phyloP scores from a whole-genome alignment of 2,329 filamentous ascomycete genomes.

The Trichoderma citrinoviride region DNA sequence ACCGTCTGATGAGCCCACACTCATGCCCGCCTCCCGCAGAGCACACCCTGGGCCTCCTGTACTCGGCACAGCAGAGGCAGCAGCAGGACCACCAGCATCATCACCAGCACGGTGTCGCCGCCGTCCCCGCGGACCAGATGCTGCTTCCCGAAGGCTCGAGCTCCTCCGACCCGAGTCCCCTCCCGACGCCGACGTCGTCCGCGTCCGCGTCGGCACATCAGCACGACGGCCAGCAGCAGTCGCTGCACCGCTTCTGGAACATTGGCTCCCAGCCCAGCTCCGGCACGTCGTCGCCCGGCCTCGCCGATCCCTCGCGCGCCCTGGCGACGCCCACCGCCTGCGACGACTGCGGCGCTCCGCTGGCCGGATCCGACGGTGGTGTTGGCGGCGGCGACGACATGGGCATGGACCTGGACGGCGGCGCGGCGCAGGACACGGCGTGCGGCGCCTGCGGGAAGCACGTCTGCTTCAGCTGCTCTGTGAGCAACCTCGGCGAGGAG shows the following conservation, averaged over 20 bases:
- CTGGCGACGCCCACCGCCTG: slow-evolving; percentile 37
- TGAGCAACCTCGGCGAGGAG: slow-evolving; percentile 56
- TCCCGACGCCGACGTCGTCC: neutral
- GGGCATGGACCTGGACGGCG: slow-evolving; percentile 42
- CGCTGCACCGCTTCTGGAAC: slow-evolving; percentile 62
- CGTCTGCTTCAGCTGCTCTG: slow-evolving; percentile 59
- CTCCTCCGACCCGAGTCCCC: too few species aligned
- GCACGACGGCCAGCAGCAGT: slow-evolving; percentile 37
- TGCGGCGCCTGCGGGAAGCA: slow-evolving; percentile 54
- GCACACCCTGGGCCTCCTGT: slow-evolving; percentile 57
- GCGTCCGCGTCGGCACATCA: neutral
- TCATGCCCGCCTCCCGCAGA: slow-evolving; percentile 37
- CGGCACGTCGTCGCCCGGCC: slow-evolving; percentile 28
- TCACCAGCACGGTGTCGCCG: neutral
- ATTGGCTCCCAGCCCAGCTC: slow-evolving; percentile 42
- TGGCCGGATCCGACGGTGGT: slow-evolving; percentile 23
- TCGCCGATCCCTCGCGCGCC: slow-evolving; percentile 26
- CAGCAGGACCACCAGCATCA: slow-evolving; percentile 19
- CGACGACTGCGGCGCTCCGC: slow-evolving; percentile 51
- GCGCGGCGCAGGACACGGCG: slow-evolving; percentile 30
- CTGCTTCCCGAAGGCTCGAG: too few species aligned
- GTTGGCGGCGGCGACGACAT: slow-evolving; percentile 29
- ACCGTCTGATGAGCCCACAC: slow-evolving; percentile 22
- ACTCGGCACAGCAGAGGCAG: slow-evolving; percentile 49
- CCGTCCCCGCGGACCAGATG: neutral